Evolutionary conservation across 768 basidiomycete species (phyloP).

Genomic region (Tylopilus intermedius): DNA sequence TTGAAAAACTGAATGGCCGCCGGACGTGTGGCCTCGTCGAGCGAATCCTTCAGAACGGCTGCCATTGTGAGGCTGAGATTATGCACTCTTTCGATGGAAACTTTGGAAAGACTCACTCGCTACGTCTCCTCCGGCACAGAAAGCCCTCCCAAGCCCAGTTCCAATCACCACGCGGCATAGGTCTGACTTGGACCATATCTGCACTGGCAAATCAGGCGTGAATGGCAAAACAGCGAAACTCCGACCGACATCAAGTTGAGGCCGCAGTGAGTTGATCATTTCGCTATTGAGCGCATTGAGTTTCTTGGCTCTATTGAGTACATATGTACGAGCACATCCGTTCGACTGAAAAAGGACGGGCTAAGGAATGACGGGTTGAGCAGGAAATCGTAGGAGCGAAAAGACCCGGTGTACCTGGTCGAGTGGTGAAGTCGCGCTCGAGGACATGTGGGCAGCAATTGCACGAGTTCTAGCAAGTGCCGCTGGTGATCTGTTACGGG

Average conservation of each 20-base stretch:
- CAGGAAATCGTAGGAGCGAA: neutral
- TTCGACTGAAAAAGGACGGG: constrained; percentile 69
- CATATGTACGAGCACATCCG: constrained; percentile 58
- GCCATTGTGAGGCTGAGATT: constrained; percentile 4
- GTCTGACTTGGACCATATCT: constrained; percentile 75
- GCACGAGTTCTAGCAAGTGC: constrained; percentile 28
- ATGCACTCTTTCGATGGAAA: neutral
- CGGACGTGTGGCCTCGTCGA: constrained; percentile 45
- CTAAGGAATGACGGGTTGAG: constrained; percentile 24
- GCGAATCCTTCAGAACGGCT: constrained; percentile 57
- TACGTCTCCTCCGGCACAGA: constrained; percentile 95
- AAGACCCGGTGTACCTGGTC: constrained; percentile 22
- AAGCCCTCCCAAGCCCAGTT: constrained; percentile 66
- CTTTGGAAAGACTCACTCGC: constrained; percentile 50
- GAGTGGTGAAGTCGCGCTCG: constrained; percentile 11
- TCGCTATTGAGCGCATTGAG: constrained; percentile 76
- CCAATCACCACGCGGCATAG: constrained; percentile 71
- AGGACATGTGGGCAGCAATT: constrained; percentile 35
- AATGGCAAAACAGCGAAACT: neutral
- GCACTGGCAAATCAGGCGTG: constrained; percentile 6
- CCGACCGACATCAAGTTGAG: constrained; percentile 66
- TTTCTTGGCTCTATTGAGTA: constrained; percentile 75
- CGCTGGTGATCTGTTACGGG: constrained; percentile 24
- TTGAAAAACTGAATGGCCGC: constrained; percentile 85
- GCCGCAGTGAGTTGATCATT: constrained; percentile 69